Evolutionary conservation across 2,329 filamentous ascomycete species (phyloP), one percentile per base, ranked within the genome.

Genomic region (Fusarium xylarioides): DNA sequence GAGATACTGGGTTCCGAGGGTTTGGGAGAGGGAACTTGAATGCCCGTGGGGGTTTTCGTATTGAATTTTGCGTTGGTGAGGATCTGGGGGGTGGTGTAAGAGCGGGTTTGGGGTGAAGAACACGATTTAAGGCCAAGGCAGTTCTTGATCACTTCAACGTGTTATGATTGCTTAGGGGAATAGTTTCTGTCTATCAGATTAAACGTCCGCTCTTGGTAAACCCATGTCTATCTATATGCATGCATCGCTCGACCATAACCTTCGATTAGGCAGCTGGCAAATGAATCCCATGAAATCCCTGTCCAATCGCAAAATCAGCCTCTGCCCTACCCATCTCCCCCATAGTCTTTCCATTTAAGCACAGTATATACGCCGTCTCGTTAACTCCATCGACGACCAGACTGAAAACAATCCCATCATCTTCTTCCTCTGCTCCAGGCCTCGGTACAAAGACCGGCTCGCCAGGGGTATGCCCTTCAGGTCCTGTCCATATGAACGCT

Each of bases 211-310:
- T 34, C 30, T 9, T 7, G n/a, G 11, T n/a, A 26, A 37, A 40
- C 21, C 19, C 40, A 21, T 53, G 11, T 70, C 58, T 70, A 49
- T 58, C 40, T 28, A 35, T 18, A 40, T 34, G 11, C 12, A 37
- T 37, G 10, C 23, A 38, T n/a, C 19, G 15, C 42, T 46, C 34
- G 38, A 46, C 4, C n/a, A 7, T 4, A 40, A 14, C 12, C 44
- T n/a, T 50, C 18, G 12, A 35, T 37, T 49, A 63, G 28, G 44
- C 38, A 49, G 52, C 23, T 15, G 79, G 73, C 4, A 81, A 69
- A 67, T 91, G 88, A 19, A 85, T 77, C 0, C 91, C 91, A 79
- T 93, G 92, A 71, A 94, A 91, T 0, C 91, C 91, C 67, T 93
- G 83, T 0, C 83, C 87, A 66, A 93, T 86, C 1, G 88, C 85